Conservation (phyloP, 345 rosid genomes). For the Populus alba region DNA sequence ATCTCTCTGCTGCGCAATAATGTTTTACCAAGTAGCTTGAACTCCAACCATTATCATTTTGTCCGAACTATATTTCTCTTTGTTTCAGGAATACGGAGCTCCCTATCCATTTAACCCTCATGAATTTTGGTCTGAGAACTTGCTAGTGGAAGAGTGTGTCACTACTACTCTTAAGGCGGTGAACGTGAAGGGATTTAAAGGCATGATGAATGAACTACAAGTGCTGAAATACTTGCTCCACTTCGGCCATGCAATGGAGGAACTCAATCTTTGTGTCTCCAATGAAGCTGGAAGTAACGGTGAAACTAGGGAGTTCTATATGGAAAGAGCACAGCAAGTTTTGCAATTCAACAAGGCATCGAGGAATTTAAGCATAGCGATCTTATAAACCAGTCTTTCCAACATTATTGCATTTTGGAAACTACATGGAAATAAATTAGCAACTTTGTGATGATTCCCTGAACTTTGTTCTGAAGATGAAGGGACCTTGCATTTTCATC, state of each 20-base stretch:
- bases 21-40: not conserved
- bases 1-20: not conserved
- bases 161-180: not conserved
- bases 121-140: not conserved
- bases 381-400: not conserved
- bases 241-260: not conserved
- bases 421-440: not conserved
- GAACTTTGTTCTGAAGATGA: not conserved
- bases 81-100: not conserved
- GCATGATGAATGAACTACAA: not conserved
- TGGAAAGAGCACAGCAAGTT: not conserved
- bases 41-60: not conserved
- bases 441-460: not conserved
- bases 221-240: conserved; percentile 1
- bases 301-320: not conserved
- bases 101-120: not conserved
- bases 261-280: not conserved
- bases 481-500: not conserved
- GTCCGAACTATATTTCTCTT: not conserved
- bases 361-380: not conserved
- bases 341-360: not conserved
- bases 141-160: not conserved
- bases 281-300: not conserved
- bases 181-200: conserved; percentile 6
- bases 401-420: not conserved